A percentile compares a stretch with the other conserved stretches of the same genome.
Conservation (phyloP, 345 rosid species). For the Eucalyptus polyanthemos region DNA sequence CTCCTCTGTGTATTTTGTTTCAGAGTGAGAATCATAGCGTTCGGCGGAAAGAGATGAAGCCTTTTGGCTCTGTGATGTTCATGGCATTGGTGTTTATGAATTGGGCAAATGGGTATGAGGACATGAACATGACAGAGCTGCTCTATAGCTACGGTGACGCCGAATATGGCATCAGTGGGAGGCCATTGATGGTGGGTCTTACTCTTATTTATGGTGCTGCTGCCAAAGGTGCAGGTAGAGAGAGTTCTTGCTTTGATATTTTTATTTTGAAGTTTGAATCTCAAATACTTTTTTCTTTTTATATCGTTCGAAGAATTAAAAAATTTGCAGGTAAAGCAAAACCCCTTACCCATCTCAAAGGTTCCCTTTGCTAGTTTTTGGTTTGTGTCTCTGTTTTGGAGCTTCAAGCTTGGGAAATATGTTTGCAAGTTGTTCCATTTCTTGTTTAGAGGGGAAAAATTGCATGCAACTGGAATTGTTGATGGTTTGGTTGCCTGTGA, state of each 20-base stretch:
- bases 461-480: not conserved
- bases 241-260: not conserved
- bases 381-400: not conserved
- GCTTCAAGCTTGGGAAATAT: not conserved
- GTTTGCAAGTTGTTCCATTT: not conserved
- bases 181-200: constrained; percentile 16
- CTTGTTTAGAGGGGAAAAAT: not conserved
- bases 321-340: not conserved
- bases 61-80: not conserved
- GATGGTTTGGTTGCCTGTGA: not conserved
- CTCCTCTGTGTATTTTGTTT: not conserved
- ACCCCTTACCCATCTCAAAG: not conserved
- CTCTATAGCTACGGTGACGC: not conserved
- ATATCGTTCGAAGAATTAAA: not conserved
- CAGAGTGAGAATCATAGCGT: not conserved
- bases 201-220: constrained; percentile 14
- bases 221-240: constrained; percentile 17
- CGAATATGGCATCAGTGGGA: not conserved
- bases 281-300: not conserved
- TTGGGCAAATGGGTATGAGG: constrained; percentile 3
- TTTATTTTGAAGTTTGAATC: not conserved
- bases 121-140: not conserved
- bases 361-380: not conserved
- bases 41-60: not conserved
- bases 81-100: not conserved